Evolutionary conservation across 2,329 filamentous ascomycete genomes (phyloP).

Genomic region (Sclerotinia spermophila): DNA sequence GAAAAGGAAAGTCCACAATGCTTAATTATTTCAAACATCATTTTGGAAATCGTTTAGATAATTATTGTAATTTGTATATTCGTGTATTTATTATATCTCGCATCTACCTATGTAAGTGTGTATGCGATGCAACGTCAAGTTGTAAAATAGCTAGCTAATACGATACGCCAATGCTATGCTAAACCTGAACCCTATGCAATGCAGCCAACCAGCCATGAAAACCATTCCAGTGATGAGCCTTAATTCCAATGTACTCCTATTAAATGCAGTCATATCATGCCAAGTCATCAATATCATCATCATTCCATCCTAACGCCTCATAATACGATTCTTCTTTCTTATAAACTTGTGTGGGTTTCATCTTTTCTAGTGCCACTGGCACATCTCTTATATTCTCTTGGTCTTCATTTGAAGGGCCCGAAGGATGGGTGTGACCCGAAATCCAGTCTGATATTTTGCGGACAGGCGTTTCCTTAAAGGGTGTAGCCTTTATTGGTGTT

Average conservation of each 20-base stretch:
- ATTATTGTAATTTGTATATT: background rate
- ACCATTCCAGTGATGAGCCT: background rate
- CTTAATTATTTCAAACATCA: background rate
- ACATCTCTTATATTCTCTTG: conserved; percentile 27
- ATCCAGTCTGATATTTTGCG: conserved; percentile 21
- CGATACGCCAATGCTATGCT: conserved; percentile 13
- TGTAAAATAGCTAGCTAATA: background rate
- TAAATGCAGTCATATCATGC: conserved; percentile 28
- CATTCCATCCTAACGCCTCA: conserved; percentile 39
- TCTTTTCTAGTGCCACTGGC: background rate
- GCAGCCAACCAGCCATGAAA: conserved; percentile 10
- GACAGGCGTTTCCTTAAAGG: conserved; percentile 24
- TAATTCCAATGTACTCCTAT: conserved; percentile 21
- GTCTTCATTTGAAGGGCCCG: conserved; percentile 17
- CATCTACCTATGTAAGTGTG: background rate
- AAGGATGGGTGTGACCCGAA: conserved; percentile 27
- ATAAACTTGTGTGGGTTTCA: conserved; percentile 3
- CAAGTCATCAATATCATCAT: conserved; percentile 37
- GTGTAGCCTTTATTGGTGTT: conserved; percentile 28
- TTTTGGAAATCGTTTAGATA: too few relatives aligned
- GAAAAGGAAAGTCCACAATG: background rate
- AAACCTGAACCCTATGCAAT: conserved; percentile 7
- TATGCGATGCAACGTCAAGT: background rate
- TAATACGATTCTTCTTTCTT: conserved; percentile 36
- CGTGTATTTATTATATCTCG: background rate